Evolutionary conservation across 305 asterid genomes (phyloP).

Genomic region (Solanum aculeatissimum): DNA sequence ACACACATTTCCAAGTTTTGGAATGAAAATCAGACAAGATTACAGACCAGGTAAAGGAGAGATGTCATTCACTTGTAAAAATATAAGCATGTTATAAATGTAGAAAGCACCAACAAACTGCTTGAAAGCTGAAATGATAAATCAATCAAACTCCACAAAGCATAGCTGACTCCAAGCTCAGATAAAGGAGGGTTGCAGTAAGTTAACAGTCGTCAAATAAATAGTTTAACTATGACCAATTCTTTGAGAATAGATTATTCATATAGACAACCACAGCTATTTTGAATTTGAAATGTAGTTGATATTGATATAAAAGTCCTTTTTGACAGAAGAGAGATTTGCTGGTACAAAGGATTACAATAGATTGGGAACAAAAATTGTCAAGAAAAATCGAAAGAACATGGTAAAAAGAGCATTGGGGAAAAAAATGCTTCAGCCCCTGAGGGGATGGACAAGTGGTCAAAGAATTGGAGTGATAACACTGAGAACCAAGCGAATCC

Average conservation of each 20-base stretch:
- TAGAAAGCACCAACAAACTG: background rate
- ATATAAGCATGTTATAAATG: background rate
- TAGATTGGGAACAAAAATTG: background rate
- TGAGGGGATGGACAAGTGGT: background rate
- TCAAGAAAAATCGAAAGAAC: background rate
- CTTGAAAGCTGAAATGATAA: background rate
- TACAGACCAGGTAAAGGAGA: background rate
- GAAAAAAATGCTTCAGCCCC: background rate
- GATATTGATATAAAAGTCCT: background rate
- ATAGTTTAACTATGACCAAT: background rate
- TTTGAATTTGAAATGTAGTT: background rate
- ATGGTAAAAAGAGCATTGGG: background rate
- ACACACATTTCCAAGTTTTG: background rate
- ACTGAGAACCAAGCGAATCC: background rate
- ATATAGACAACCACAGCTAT: background rate
- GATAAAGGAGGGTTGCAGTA: background rate
- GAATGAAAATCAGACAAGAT: background rate
- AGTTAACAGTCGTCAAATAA: background rate
- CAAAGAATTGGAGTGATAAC: background rate
- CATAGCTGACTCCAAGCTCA: background rate
- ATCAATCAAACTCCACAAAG: background rate
- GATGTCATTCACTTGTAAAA: background rate
- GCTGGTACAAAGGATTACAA: background rate
- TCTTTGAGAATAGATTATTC: background rate
- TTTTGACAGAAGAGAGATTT: background rate